phyloP scores from a whole-genome alignment of 371 early-diverging fungal species.

The Batrachochytrium dendrobatidis region DNA sequence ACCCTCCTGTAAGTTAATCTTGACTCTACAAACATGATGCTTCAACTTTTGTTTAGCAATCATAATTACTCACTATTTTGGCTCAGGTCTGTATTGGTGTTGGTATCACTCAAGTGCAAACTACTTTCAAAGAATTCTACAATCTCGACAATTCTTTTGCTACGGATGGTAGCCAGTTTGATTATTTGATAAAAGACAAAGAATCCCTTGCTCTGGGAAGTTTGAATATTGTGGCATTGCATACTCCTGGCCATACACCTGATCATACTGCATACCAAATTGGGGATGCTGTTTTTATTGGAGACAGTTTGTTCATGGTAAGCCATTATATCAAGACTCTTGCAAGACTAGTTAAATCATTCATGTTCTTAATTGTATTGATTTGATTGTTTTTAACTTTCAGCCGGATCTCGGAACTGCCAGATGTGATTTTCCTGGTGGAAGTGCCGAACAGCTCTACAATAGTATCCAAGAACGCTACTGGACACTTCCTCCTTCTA shows the following conservation, averaged over 20 bases:
- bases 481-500: constrained; percentile 6
- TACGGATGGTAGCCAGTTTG: constrained; percentile 20
- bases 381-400: too few species aligned
- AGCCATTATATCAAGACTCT: too few species aligned
- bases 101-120: constrained; percentile 20
- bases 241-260: constrained; percentile 26
- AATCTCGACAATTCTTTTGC: not conserved
- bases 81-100: constrained; percentile 18
- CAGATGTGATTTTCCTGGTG: constrained; percentile 29
- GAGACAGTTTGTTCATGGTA: constrained; percentile 24
- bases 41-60: not conserved
- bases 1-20: not conserved
- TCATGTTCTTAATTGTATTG: too few species aligned
- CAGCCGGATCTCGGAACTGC: constrained; percentile 28
- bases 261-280: constrained; percentile 14
- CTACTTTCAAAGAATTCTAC: constrained; percentile 10
- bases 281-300: constrained; percentile 17
- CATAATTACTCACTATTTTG: not conserved
- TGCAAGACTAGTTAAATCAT: too few species aligned
- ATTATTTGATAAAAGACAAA: constrained; percentile 14
- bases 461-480: constrained; percentile 3
- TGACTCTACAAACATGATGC: not conserved
- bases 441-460: constrained; percentile 13
- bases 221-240: constrained; percentile 1
- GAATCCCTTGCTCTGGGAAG: constrained; percentile 15